phyloP scores from a whole-genome alignment of 148 eudicot species.

The Fagopyrum esculentum region DNA sequence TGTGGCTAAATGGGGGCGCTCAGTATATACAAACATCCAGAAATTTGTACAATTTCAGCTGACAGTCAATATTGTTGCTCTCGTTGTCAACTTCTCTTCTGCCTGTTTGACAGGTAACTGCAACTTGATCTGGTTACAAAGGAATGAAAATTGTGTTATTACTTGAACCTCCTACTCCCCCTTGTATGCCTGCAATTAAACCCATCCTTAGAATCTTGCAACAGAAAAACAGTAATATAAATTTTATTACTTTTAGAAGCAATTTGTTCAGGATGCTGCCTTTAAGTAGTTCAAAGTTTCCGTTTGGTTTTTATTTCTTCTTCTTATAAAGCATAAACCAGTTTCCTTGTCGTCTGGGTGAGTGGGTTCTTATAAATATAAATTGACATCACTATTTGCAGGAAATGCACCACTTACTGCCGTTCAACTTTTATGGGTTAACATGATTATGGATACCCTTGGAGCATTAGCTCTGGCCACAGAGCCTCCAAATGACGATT shows the following conservation, averaged over 20 bases:
- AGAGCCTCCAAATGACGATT: conserved; percentile 43
- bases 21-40: conserved; percentile 75
- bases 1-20: conserved; percentile 88
- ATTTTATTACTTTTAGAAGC: neutral
- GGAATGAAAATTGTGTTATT: neutral
- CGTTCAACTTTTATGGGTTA: conserved; percentile 56
- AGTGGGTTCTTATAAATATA: neutral
- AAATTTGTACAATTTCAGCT: conserved; percentile 89
- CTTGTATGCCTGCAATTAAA: neutral
- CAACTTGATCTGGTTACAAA: neutral
- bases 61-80: conserved; percentile 80
- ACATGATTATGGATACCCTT: conserved; percentile 61
- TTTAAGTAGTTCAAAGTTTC: neutral
- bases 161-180: neutral
- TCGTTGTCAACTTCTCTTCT: conserved; percentile 72
- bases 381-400: conserved; percentile 16
- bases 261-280: neutral
- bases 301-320: neutral
- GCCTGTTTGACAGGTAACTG: conserved; percentile 82
- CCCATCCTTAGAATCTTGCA: neutral
- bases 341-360: neutral
- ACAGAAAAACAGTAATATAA: neutral
- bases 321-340: neutral
- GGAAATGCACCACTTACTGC: conserved; percentile 57
- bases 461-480: conserved; percentile 63